phyloP scores from a whole-genome alignment of 805 yeast genomes.

The Candida montana region DNA sequence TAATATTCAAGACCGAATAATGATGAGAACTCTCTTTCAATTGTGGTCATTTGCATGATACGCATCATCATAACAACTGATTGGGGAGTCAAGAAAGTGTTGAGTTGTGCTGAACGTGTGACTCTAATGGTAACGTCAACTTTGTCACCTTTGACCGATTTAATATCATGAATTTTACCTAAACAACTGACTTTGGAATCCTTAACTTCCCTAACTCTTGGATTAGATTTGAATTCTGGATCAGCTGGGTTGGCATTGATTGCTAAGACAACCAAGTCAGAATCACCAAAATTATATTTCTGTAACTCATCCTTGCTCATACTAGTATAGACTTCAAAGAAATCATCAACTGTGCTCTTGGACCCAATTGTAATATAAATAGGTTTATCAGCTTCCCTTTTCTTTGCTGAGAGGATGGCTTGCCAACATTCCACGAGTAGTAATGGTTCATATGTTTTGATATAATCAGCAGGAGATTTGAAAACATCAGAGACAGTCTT shows the following conservation, averaged over 20 bases:
- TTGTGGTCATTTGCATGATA: slow-evolving; percentile 82
- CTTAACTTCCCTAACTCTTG: slow-evolving; percentile 31
- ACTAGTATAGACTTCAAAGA: slow-evolving; percentile 81
- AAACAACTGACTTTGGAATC: slow-evolving; percentile 49
- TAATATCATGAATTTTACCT: slow-evolving; percentile 75
- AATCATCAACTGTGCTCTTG: slow-evolving; percentile 76
- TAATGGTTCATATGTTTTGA: slow-evolving; percentile 68
- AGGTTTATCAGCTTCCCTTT: slow-evolving; percentile 49
- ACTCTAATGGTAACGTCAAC: slow-evolving; percentile 75
- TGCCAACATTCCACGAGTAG: slow-evolving; percentile 92
- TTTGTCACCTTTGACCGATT: slow-evolving; percentile 56
- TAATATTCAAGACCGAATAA: slow-evolving; percentile 78
- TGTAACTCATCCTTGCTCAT: slow-evolving; percentile 46
- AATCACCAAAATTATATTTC: slow-evolving; percentile 58
- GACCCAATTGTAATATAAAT: slow-evolving; percentile 70
- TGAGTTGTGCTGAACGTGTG: slow-evolving; percentile 39
- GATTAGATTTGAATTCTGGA: not conserved
- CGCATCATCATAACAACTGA: slow-evolving; percentile 60
- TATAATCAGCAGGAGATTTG: slow-evolving; percentile 57
- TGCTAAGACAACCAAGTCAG: slow-evolving; percentile 69
- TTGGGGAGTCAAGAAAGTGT: slow-evolving; percentile 53
- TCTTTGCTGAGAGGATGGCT: slow-evolving; percentile 68
- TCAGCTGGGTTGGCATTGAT: slow-evolving; percentile 20
- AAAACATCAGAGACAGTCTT: slow-evolving; percentile 49
- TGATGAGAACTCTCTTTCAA: slow-evolving; percentile 89